Conservation (phyloP, 768 basidiomycete genomes). For the Mycena albidolilacea region DNA sequence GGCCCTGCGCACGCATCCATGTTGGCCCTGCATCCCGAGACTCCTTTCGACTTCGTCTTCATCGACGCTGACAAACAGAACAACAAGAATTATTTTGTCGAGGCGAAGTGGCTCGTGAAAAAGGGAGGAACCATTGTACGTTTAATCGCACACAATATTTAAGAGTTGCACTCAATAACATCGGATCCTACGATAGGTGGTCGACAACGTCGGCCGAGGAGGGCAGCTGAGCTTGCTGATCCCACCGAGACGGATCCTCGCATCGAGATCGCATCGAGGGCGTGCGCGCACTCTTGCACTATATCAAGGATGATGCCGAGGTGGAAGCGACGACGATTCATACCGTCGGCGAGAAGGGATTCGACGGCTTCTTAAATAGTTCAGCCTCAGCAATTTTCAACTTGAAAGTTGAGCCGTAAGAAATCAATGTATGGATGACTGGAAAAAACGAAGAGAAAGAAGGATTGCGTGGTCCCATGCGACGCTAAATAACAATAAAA, state of each 20-base stretch:
- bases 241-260: conserved; percentile 27
- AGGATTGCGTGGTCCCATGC: no score
- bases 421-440: no score
- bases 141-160: conserved; percentile 7
- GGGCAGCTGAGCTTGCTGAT: conserved; percentile 48
- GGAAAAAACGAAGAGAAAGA: no score
- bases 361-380: conserved; percentile 49
- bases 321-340: conserved; percentile 51
- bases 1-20: conserved; percentile 69
- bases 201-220: conserved; percentile 59
- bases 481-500: no score
- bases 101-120: conserved; percentile 59
- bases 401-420: no score
- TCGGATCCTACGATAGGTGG: conserved; percentile 44
- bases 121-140: conserved; percentile 62
- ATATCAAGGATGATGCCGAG: conserved; percentile 53
- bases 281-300: conserved; percentile 50
- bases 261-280: conserved; percentile 50
- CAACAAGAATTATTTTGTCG: conserved; percentile 57
- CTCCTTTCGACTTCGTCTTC: conserved; percentile 73
- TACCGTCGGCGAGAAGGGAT: conserved; percentile 51
- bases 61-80: conserved; percentile 67
- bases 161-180: no score
- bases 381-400: no score
- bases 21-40: conserved; percentile 60